These are phyloP conservation scores for Cudoniella acicularis DNA, from an alignment of 495 filamentous ascomycete genomes.

Conservation along the genomic window DNA sequence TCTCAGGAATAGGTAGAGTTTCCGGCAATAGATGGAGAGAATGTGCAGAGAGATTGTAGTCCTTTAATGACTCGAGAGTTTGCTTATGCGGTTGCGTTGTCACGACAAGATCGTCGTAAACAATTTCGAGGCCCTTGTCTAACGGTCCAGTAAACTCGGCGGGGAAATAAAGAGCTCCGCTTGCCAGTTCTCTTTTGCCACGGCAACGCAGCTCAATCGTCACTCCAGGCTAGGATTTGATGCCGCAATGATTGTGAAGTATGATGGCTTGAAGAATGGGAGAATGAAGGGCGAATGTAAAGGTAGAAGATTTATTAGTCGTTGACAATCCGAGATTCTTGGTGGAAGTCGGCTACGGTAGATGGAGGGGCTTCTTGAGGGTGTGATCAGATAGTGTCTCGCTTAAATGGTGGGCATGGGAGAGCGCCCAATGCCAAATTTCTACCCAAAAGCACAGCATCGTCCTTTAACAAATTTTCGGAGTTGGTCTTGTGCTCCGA, in stretches of 20 bases:
- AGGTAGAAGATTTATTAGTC: not conserved
- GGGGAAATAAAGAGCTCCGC: not conserved
- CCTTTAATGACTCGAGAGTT: not conserved
- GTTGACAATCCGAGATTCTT: not conserved
- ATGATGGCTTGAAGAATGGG: not conserved
- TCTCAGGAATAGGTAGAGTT: no score
- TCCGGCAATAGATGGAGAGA: no score
- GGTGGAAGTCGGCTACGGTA: not conserved
- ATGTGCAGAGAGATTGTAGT: not conserved
- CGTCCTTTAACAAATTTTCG: no score
- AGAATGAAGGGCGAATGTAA: not conserved
- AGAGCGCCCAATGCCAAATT: not conserved
- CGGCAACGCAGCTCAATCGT: no score
- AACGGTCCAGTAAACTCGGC: not conserved
- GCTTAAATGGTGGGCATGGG: not conserved
- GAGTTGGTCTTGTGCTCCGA: not conserved
- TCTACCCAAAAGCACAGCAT: not conserved
- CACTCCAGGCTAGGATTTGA: no score
- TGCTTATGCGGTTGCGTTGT: constrained; percentile 5
- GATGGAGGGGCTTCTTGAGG: not conserved
- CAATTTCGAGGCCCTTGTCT: not conserved
- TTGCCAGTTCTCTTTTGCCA: not conserved
- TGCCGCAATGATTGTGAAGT: no score
- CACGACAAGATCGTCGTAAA: no score
- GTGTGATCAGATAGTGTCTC: not conserved